Evolutionary conservation across 768 basidiomycete genomes (phyloP).

Genomic region (Amanita subjunquillea): DNA sequence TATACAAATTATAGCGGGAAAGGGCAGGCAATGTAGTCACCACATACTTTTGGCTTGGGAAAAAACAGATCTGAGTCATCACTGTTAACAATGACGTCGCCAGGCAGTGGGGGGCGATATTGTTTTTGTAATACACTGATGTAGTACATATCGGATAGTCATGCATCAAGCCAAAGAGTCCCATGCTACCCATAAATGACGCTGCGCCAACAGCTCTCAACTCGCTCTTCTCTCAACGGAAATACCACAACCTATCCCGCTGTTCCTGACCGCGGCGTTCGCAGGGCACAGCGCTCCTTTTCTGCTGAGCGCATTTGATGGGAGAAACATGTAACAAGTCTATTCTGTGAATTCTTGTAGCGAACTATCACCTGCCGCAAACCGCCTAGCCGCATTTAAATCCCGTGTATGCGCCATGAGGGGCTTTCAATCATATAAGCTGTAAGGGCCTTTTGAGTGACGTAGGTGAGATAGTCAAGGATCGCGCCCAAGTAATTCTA

Average conservation of each 20-base stretch:
- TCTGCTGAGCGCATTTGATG: slow-evolving; percentile 12
- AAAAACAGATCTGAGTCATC: too few species aligned
- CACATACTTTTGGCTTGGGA: too few species aligned
- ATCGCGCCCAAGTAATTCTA: slow-evolving; percentile 44
- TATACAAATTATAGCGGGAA: too few species aligned
- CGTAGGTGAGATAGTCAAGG: slow-evolving; percentile 53
- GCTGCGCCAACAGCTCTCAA: neutral
- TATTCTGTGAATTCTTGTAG: too few species aligned
- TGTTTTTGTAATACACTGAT: too few species aligned
- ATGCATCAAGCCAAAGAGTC: too few species aligned
- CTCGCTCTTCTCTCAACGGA: neutral
- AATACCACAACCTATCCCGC: neutral
- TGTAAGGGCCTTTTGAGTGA: slow-evolving; percentile 42
- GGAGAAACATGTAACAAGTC: too few species aligned
- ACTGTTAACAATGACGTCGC: too few species aligned
- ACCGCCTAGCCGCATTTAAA: slow-evolving; percentile 43
- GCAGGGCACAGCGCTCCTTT: slow-evolving; percentile 9
- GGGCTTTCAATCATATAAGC: slow-evolving; percentile 37
- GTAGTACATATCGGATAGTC: too few species aligned
- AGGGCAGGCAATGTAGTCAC: too few species aligned
- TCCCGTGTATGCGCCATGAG: slow-evolving; percentile 34
- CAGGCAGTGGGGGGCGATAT: too few species aligned
- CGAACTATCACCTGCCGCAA: too few species aligned
- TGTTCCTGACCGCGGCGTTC: neutral
- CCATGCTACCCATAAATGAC: neutral